phyloP scores from a whole-genome alignment of 2,329 filamentous ascomycete species.

The Scedosporium aurantiacum region DNA sequence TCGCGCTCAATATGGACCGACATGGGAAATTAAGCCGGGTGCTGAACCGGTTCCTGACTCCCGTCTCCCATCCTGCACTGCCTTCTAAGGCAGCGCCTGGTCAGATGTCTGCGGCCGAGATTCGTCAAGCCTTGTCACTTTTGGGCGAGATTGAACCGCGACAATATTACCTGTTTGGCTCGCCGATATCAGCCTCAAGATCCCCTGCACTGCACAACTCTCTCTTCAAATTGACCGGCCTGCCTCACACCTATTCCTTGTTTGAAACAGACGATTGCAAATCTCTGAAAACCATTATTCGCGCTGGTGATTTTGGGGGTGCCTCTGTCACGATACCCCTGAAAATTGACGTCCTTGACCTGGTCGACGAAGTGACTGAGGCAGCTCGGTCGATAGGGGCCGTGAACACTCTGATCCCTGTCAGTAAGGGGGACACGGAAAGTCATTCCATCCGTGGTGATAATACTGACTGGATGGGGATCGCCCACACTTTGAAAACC shows the following conservation, averaged over 20 bases:
- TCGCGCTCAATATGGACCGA: conserved; percentile 91
- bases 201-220: conserved; percentile 86
- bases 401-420: conserved; percentile 81
- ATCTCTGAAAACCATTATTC: conserved; percentile 55
- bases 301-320: conserved; percentile 68
- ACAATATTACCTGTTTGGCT: conserved; percentile 80
- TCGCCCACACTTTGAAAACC: conserved; percentile 65
- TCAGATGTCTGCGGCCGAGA: conserved; percentile 82
- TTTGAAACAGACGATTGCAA: conserved; percentile 60
- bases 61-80: conserved; percentile 80
- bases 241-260: conserved; percentile 72
- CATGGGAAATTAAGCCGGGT: conserved; percentile 82
- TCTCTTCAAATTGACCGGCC: conserved; percentile 62
- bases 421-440: conserved; percentile 26
- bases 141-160: conserved; percentile 67
- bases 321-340: conserved; percentile 93
- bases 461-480: conserved; percentile 95
- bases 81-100: conserved; percentile 90
- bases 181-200: conserved; percentile 68
- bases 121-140: conserved; percentile 65
- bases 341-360: conserved; percentile 74
- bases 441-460: conserved; percentile 59
- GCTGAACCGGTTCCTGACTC: conserved; percentile 85
- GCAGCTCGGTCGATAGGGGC: conserved; percentile 79
- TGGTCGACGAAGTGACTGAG: conserved; percentile 69